phyloP scores from a whole-genome alignment of 441 rosid species.

The Erodium trifolium region DNA sequence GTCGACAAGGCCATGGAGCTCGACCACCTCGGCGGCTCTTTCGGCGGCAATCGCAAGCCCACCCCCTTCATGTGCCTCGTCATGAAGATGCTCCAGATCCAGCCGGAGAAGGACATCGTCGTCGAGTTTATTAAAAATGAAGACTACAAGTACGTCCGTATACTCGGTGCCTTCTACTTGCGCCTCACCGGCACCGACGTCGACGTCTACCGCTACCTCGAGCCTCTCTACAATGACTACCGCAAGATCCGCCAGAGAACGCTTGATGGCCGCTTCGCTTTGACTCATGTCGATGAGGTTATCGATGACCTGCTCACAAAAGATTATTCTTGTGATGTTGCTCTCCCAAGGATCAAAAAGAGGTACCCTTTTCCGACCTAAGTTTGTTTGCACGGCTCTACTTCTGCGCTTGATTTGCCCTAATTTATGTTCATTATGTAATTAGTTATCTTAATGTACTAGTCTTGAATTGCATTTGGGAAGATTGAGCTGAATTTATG shows the following conservation, averaged over 20 bases:
- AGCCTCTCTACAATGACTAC: constrained; percentile 84
- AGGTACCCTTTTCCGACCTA: constrained; percentile 31
- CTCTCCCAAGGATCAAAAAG: constrained; percentile 76
- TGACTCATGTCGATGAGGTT: constrained; percentile 80
- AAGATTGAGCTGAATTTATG: too few species aligned
- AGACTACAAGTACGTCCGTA: constrained; percentile 91
- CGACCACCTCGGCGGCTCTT: constrained; percentile 79
- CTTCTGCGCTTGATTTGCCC: neutral
- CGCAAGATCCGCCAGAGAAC: constrained; percentile 58
- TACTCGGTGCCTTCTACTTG: constrained; percentile 81
- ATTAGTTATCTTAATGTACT: neutral
- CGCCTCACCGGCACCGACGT: constrained; percentile 75
- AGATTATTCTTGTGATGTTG: constrained; percentile 84
- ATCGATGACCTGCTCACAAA: constrained; percentile 73
- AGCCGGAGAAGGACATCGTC: constrained; percentile 89
- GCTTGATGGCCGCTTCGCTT: constrained; percentile 55
- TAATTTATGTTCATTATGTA: neutral
- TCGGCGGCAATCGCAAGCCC: constrained; percentile 79
- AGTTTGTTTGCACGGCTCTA: neutral
- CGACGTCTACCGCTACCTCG: constrained; percentile 84
- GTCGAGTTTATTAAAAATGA: constrained; percentile 91
- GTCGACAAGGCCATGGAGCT: constrained; percentile 98
- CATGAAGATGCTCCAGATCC: constrained; percentile 94
- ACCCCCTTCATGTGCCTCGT: constrained; percentile 84
- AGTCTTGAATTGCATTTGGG: neutral